Percentiles rank a stretch among this genome's conserved stretches.
Evolutionary conservation across 768 basidiomycete genomes (phyloP).

Genomic region (Naganishia vishniacii): DNA sequence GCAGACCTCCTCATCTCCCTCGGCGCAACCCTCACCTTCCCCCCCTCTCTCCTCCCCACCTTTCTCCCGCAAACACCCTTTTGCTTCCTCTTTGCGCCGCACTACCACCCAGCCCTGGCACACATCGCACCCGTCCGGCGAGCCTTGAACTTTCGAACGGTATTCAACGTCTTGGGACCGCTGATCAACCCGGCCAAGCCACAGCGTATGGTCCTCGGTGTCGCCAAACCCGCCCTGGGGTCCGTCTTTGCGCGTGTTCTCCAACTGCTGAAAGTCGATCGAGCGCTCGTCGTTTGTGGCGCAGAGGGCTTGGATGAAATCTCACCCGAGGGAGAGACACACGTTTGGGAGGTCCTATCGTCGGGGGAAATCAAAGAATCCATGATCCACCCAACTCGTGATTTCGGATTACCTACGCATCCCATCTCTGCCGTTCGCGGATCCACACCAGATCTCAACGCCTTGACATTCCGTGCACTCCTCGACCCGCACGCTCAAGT

Average conservation of each 20-base stretch:
- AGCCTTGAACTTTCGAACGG: conserved; percentile 83
- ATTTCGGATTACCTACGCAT: conserved; percentile 72
- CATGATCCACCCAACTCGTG: conserved; percentile 58
- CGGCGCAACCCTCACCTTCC: conserved; percentile 63
- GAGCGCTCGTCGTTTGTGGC: conserved; percentile 89
- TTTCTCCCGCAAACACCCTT: conserved; percentile 65
- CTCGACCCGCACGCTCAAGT: conserved; percentile 54
- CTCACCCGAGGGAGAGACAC: conserved; percentile 83
- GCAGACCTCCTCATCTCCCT: conserved; percentile 85
- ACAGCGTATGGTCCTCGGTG: conserved; percentile 81
- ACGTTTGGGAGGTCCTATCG: conserved; percentile 64
- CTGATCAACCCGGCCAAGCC: conserved; percentile 87
- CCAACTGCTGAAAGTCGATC: conserved; percentile 65
- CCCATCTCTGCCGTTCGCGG: conserved; percentile 67
- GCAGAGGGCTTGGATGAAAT: conserved; percentile 90
- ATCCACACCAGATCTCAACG: conserved; percentile 72
- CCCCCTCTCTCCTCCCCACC: conserved; percentile 51
- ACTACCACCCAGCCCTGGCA: conserved; percentile 84
- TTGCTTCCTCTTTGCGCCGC: conserved; percentile 85
- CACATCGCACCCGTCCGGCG: conserved; percentile 76
- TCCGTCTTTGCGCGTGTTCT: conserved; percentile 71
- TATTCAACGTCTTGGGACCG: conserved; percentile 93
- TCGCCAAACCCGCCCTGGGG: conserved; percentile 76
- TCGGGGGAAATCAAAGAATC: conserved; percentile 59
- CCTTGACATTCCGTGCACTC: conserved; percentile 63